Evolutionary conservation across 2,329 filamentous ascomycete species (phyloP).

Genomic region (Metarhizium rileyi): DNA sequence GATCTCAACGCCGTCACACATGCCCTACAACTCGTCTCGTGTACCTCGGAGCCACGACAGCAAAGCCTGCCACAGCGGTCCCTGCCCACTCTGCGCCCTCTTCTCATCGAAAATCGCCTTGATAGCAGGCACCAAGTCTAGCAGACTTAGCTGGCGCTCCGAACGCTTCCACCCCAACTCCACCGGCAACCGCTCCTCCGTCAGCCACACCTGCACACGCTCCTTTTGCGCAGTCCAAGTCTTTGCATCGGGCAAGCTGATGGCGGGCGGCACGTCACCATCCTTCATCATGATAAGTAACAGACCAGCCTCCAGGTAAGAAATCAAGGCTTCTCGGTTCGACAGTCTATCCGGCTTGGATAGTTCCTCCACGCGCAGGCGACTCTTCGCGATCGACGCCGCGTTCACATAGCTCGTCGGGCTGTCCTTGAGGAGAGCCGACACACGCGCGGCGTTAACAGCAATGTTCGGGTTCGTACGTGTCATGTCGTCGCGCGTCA

Average conservation of each 20-base stretch:
- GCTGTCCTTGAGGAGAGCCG: slow-evolving; percentile 8
- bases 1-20: not conserved
- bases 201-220: slow-evolving; percentile 7
- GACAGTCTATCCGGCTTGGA: slow-evolving; percentile 6
- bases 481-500: slow-evolving; percentile 8
- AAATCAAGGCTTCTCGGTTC: not conserved
- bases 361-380: slow-evolving; percentile 8
- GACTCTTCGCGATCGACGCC: slow-evolving; percentile 7
- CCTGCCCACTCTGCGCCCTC: not conserved
- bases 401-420: slow-evolving; percentile 4
- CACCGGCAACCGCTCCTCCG: slow-evolving; percentile 8
- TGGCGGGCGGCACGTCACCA: slow-evolving; percentile 5
- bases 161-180: slow-evolving; percentile 11
- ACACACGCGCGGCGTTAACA: slow-evolving; percentile 2
- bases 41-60: slow-evolving; percentile 6
- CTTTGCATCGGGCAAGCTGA: slow-evolving; percentile 2
- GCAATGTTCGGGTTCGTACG: not conserved
- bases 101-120: slow-evolving; percentile 4
- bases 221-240: slow-evolving; percentile 6
- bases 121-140: slow-evolving; percentile 2
- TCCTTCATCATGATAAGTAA: slow-evolving; percentile 10
- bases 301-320: slow-evolving; percentile 7
- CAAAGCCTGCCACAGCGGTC: slow-evolving; percentile 1
- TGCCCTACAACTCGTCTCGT: not conserved
- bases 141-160: not conserved